phyloP scores from a whole-genome alignment of 2,329 filamentous ascomycete species.

The Fusarium tuaranense region DNA sequence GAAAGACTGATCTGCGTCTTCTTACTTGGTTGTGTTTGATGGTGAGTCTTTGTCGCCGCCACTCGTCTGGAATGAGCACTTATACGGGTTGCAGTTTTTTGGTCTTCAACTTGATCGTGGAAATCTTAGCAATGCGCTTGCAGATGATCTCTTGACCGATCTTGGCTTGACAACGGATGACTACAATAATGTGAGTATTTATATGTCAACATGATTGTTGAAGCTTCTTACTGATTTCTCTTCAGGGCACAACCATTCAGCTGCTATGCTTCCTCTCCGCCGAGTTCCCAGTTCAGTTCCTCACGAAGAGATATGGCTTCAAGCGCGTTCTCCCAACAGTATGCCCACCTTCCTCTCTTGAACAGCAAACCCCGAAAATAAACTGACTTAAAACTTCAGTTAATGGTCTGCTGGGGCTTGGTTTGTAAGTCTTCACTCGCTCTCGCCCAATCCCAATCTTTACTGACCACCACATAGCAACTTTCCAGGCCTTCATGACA shows the following conservation, averaged over 20 bases:
- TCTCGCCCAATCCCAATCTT: not conserved
- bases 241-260: conserved; percentile 65
- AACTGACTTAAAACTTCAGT: conserved; percentile 22
- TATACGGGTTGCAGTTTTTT: conserved; percentile 60
- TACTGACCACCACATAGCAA: conserved; percentile 51
- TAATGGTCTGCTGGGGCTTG: conserved; percentile 64
- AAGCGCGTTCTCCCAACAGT: conserved; percentile 64
- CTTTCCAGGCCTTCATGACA: conserved; percentile 64
- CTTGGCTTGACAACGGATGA: conserved; percentile 60
- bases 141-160: conserved; percentile 71
- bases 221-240: not conserved
- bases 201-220: not conserved
- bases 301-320: conserved; percentile 69
- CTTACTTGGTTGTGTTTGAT: conserved; percentile 58
- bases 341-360: not conserved
- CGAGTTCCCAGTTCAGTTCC: conserved; percentile 69
- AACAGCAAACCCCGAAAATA: not conserved
- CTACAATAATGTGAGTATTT: conserved; percentile 61
- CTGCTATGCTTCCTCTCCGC: conserved; percentile 65
- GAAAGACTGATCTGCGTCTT: conserved; percentile 62
- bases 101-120: conserved; percentile 73
- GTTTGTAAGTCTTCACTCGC: conserved; percentile 45
- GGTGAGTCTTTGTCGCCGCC: conserved; percentile 37
- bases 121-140: conserved; percentile 71
- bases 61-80: conserved; percentile 9